A percentile compares a stretch with the other conserved stretches of the same genome.
phyloP scores from a whole-genome alignment of 108 stramenopile species.

The Pseudonitzschia multistriata region DNA sequence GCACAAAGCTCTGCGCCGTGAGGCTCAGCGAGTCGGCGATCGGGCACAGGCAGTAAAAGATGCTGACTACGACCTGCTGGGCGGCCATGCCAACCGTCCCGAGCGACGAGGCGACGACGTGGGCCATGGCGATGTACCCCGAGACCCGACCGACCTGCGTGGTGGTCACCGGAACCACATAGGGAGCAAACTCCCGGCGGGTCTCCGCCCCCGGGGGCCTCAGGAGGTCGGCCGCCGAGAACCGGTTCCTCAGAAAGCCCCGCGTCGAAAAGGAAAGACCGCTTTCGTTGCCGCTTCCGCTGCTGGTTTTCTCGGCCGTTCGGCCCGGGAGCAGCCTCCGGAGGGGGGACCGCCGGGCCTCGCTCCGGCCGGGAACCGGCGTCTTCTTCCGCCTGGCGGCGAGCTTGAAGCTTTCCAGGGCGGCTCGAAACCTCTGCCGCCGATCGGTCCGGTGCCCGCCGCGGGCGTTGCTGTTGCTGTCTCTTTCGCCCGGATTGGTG shows the following conservation, averaged over 20 bases:
- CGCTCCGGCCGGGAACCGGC: background rate
- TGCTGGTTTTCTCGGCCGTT: too few relatives aligned
- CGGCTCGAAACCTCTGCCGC: constrained; percentile 28
- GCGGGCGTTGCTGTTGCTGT: too few relatives aligned
- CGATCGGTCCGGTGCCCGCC: constrained; percentile 30
- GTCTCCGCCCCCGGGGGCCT: constrained; percentile 35
- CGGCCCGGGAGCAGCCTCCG: too few relatives aligned
- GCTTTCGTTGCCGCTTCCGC: background rate
- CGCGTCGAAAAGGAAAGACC: constrained; percentile 15
- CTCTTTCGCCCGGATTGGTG: constrained; percentile 39
- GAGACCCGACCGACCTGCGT: constrained; percentile 76
- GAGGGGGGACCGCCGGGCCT: background rate
- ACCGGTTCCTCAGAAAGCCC: constrained; percentile 42
- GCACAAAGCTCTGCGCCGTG: constrained; percentile 81
- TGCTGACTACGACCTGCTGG: constrained; percentile 72
- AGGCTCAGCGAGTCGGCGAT: constrained; percentile 74
- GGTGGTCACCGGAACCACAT: constrained; percentile 74
- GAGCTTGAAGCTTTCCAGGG: constrained; percentile 17
- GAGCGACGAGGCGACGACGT: constrained; percentile 69
- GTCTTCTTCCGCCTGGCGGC: background rate
- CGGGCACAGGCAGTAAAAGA: constrained; percentile 77
- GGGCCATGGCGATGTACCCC: constrained; percentile 81
- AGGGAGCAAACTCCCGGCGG: constrained; percentile 54
- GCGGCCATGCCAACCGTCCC: constrained; percentile 78
- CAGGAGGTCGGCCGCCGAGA: constrained; percentile 36